Base-by-base conservation (phyloP, 352 stramenopile genomes). In the Phytophthora idaei region DNA sequence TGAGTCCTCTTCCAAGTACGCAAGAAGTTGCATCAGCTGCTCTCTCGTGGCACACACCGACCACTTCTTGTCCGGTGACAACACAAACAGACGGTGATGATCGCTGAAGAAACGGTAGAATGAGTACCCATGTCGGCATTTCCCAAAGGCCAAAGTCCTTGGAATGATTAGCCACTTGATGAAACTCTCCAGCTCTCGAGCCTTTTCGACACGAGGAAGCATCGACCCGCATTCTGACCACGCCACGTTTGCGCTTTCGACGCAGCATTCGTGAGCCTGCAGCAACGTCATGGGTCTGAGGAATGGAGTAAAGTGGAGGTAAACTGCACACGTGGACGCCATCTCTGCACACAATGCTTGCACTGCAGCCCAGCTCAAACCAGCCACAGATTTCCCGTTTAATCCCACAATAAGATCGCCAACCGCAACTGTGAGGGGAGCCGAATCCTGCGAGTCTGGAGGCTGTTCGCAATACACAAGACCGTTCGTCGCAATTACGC, bases 91-190 rank as follows among this genome's bases (percentile, higher is more conserved):
- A 17, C 74, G 73, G 3, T 76, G 54, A 5, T 67, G 64, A 63
- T 93, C 86, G 37, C 82, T 77, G 36, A 73, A 82, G 48, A 94
- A 94, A 4, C 77, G 81, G 46, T 90, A 92, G 51, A 89, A 93
- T 4, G 55, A 57, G 42, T 83, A 90, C 1, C 69, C 75, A 11
- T 73, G 49, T 1, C 75, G 77, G 54, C 80, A 92, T 14, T 80
- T 87, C 2, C 86, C 86, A 32, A 92, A 71, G 10, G 76, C 62
- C 15, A 87, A 42, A 10, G 78, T 91, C 57, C 88, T 73, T 25
- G 88, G 88, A 27, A 92, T 77, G 34, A 93, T 66, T 5, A 72
- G 60, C 61, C 69, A 78, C 34, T 78, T 80, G 32, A 95, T 72
- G 45, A 93, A 90, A 15, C 54, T 74, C 64, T 95, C 87, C n/a